Percentiles rank a stretch among this genome's conserved stretches.
Conservation (phyloP, 306 rosid species). For the Ammopiptanthus mongolicus region DNA sequence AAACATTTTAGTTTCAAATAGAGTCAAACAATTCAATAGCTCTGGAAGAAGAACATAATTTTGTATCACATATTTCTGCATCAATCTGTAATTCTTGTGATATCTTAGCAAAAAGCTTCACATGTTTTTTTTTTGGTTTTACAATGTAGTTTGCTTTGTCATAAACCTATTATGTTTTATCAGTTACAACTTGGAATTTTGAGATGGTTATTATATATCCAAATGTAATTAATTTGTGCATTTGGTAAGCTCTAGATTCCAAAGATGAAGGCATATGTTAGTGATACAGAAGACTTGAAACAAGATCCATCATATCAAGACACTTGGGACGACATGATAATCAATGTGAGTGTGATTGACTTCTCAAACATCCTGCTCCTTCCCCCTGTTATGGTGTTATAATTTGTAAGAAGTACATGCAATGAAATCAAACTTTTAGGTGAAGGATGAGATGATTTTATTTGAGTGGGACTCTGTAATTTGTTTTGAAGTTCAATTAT, state of each 20-base stretch:
- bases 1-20: background rate
- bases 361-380: background rate
- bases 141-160: background rate
- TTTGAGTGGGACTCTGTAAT: background rate
- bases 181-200: constrained; percentile 6
- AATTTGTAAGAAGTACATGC: background rate
- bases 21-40: background rate
- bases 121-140: background rate
- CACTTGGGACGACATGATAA: constrained; percentile 98
- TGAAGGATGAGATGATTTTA: background rate
- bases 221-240: constrained; percentile 52
- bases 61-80: background rate
- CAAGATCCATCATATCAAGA: constrained; percentile 88
- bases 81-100: background rate
- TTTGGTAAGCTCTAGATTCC: constrained; percentile 99
- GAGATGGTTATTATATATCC: constrained; percentile 16
- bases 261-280: constrained; percentile 96
- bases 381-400: background rate
- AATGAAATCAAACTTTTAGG: constrained; percentile 9
- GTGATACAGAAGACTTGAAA: constrained; percentile 93
- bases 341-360: constrained; percentile 59
- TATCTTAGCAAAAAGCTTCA: background rate
- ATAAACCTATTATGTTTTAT: background rate
- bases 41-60: background rate
- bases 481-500: background rate